Conservation (phyloP, 352 stramenopile genomes). For the Phytophthora hybrid region DNA sequence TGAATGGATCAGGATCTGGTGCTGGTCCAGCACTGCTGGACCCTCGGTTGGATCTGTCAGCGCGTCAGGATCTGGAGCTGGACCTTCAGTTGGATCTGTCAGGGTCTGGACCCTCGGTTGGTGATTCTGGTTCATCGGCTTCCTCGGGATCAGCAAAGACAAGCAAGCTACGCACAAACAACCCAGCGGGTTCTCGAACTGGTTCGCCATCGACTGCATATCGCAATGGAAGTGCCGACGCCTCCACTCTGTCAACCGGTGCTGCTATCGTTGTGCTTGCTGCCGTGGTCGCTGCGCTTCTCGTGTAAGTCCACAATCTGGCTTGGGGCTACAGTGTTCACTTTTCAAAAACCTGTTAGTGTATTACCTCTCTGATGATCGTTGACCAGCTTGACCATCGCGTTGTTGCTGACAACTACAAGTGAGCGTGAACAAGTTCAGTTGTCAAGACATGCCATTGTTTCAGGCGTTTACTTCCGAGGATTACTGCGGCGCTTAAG, state of each 20-base stretch:
- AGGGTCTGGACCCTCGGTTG: constrained; percentile 9
- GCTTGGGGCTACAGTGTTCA: no score
- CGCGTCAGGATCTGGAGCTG: neutral
- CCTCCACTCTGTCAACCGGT: constrained; percentile 19
- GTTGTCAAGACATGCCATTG: neutral
- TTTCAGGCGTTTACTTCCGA: constrained; percentile 26
- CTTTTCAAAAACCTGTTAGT: no score
- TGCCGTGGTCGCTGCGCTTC: constrained; percentile 18
- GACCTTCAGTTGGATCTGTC: neutral
- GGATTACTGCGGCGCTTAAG: constrained; percentile 66
- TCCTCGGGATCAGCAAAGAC: constrained; percentile 10
- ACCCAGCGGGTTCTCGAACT: constrained; percentile 1
- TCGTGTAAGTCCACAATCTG: constrained; percentile 23
- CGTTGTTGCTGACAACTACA: no score
- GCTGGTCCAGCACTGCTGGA: no score
- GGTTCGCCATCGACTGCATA: constrained; percentile 10
- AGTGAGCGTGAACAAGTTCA: no score
- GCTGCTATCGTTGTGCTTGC: constrained; percentile 25
- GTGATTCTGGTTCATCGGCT: constrained; percentile 14
- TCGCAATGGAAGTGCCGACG: constrained; percentile 12
- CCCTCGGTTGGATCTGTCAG: neutral
- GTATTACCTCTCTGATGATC: no score
- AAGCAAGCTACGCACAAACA: constrained; percentile 16
- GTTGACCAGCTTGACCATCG: no score
- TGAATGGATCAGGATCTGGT: no score